A percentile compares a stretch with the other conserved stretches of the same genome.
phyloP scores from a whole-genome alignment of 2,329 filamentous ascomycete genomes.

The Polychaeton citri region DNA sequence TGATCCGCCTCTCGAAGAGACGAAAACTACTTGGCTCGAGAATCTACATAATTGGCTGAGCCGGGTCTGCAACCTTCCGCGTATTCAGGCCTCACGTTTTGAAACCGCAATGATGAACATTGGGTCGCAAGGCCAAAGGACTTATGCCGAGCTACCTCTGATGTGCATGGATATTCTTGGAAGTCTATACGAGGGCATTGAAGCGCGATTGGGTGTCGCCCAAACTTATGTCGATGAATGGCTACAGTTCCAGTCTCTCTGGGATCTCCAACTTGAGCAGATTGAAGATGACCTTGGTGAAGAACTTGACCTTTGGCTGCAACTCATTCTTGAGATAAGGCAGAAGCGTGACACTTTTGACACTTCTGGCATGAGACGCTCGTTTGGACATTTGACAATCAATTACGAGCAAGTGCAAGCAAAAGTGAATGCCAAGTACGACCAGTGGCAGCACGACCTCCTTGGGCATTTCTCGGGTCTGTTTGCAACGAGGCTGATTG shows the following conservation, averaged over 20 bases:
- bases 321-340: slow-evolving; percentile 90
- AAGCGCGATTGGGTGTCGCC: slow-evolving; percentile 69
- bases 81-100: slow-evolving; percentile 90
- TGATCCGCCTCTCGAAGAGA: slow-evolving; percentile 83
- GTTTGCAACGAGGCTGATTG: slow-evolving; percentile 78
- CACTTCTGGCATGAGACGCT: slow-evolving; percentile 82
- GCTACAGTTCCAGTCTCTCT: slow-evolving; percentile 96
- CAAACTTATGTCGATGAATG: slow-evolving; percentile 88
- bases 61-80: slow-evolving; percentile 79
- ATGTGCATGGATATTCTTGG: slow-evolving; percentile 69
- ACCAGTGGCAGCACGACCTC: slow-evolving; percentile 98
- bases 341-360: slow-evolving; percentile 95
- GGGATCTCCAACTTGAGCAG: slow-evolving; percentile 93
- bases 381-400: slow-evolving; percentile 87
- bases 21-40: slow-evolving; percentile 82
- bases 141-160: slow-evolving; percentile 74
- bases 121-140: slow-evolving; percentile 42
- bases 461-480: slow-evolving; percentile 83
- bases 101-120: slow-evolving; percentile 64
- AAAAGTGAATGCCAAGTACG: slow-evolving; percentile 97
- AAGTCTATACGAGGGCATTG: slow-evolving; percentile 69
- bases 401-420: slow-evolving; percentile 98
- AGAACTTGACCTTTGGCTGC: slow-evolving; percentile 82
- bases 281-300: slow-evolving; percentile 88
- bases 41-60: slow-evolving; percentile 91